A percentile compares a stretch with the other conserved stretches of the same genome.
These are phyloP conservation scores for Acrasis kona DNA, from an alignment of 78 protist genomes.

Conservation along the genomic window DNA sequence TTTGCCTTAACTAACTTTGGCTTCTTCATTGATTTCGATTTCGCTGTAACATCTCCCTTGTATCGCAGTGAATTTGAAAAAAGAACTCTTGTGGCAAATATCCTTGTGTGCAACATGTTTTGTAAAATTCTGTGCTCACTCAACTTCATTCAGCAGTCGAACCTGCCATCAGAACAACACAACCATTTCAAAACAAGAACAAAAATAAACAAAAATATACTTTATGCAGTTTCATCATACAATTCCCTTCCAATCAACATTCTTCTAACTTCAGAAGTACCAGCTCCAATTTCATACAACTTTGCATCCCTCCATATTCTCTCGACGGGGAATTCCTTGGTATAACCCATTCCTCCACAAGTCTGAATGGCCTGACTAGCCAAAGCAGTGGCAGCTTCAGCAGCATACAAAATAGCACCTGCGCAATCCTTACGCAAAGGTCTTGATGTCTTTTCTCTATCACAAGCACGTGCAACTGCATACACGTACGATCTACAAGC, in stretches of 20 bases:
- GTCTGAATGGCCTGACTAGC: conserved; percentile 80
- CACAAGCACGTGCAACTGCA: conserved; percentile 50
- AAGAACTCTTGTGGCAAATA: no score
- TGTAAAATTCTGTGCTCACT: no score
- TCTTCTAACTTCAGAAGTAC: conserved; percentile 81
- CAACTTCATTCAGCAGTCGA: no score
- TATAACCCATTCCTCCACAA: conserved; percentile 89
- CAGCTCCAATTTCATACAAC: conserved; percentile 90
- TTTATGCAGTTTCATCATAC: conserved; percentile 21
- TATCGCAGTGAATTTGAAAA: no score
- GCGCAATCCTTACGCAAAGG: conserved; percentile 45
- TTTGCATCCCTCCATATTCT: conserved; percentile 85
- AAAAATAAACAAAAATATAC: background rate
- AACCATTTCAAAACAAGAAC: background rate
- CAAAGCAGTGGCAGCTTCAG: conserved; percentile 75
- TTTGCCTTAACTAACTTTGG: no score
- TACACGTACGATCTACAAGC: conserved; percentile 69
- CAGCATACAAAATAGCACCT: conserved; percentile 66
- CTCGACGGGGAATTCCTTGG: conserved; percentile 87
- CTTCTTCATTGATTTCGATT: no score
- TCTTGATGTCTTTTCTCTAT: conserved; percentile 30
- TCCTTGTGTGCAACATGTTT: no score
- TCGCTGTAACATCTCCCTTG: no score
- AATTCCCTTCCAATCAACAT: conserved; percentile 72
- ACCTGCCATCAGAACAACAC: no score